Base-by-base conservation (phyloP, 768 basidiomycete genomes). In the Solioccasus polychromus region DNA sequence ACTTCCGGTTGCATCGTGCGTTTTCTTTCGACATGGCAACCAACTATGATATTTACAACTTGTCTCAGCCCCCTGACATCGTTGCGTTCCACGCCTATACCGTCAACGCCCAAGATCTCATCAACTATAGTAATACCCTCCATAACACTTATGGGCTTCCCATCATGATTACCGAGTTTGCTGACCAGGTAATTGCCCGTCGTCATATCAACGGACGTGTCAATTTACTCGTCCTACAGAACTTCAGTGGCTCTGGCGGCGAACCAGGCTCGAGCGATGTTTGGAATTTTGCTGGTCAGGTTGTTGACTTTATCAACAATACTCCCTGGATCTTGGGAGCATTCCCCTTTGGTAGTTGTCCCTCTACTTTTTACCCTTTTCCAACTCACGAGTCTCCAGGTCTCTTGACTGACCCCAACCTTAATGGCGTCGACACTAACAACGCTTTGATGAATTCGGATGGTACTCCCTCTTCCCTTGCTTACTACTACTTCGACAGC, bases 71-170 rank as follows among this genome's bases (percentile, higher is more conserved):
- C 18, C 15, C 49, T 38, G 74, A 82, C 58, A 64, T 48, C 18
- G 41, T 85, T 2, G 79, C 80, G 36, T 41, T 83, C 40, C 93
- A 96, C 61, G 83, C 69, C 62, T 95, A 96, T 62, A 81, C 77
- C 40, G 77, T 69, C 12, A 47, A 67, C 12, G 49, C 74, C 8
- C 30, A 70, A 0, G 61, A 67, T 9, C 69, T 92, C 58, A 75
- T 79, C 42, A n/a, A 45, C 11, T 84, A 82, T 63, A 62, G 84
- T 39, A 54, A 56, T 8, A 53, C 65, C 1, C 75, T 76, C 55
- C 67, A 87, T 58, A 48, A 51, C 31, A 66, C 65, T 2, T 82
- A 78, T 56, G 26, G 46, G 11, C 26, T 47, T 40, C 55, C 58
- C 17, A 60, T 91, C 45, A 74, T 69, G 71, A 61, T 84, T 47